Percentiles rank a stretch among this genome's conserved stretches.
Evolutionary conservation across 345 rosid species (phyloP).

Genomic region (Microcos paniculata): DNA sequence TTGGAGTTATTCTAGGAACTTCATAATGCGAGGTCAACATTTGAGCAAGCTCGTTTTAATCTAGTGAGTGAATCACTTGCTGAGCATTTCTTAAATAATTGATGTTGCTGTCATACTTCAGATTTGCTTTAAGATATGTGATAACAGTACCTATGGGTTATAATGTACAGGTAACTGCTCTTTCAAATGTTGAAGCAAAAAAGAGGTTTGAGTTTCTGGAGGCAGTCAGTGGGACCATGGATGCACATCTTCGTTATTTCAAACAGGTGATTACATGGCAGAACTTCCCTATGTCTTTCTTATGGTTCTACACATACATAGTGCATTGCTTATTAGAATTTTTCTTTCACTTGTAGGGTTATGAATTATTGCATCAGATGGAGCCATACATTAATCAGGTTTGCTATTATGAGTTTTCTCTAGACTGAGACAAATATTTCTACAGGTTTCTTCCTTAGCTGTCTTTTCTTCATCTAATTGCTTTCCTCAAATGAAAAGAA

Average conservation of each 20-base stretch:
- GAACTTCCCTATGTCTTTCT: constrained; percentile 18
- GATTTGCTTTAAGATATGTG: neutral
- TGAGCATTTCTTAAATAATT: neutral
- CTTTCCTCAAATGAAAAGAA: neutral
- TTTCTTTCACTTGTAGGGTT: constrained; percentile 59
- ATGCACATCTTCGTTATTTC: constrained; percentile 98
- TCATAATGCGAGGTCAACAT: constrained; percentile 76
- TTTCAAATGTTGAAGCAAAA: constrained; percentile 95
- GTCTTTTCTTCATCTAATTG: neutral
- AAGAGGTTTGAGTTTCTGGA: constrained; percentile 96
- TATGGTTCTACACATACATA: constrained; percentile 14
- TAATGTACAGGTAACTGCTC: constrained; percentile 68
- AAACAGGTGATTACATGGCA: constrained; percentile 59
- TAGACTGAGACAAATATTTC: neutral
- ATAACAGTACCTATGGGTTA: constrained; percentile 1
- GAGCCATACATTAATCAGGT: constrained; percentile 99
- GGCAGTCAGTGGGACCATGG: constrained; percentile 99
- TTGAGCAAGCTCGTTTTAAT: constrained; percentile 95
- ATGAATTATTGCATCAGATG: constrained; percentile 97
- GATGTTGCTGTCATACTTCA: neutral
- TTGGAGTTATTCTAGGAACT: constrained; percentile 67
- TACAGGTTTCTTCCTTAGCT: neutral
- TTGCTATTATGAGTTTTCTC: neutral
- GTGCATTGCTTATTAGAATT: constrained; percentile 19
- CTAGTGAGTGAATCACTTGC: constrained; percentile 47